Evolutionary conservation across 306 rosid genomes (phyloP), one percentile per base, ranked within the genome.

Genomic region (Rosa rugosa): DNA sequence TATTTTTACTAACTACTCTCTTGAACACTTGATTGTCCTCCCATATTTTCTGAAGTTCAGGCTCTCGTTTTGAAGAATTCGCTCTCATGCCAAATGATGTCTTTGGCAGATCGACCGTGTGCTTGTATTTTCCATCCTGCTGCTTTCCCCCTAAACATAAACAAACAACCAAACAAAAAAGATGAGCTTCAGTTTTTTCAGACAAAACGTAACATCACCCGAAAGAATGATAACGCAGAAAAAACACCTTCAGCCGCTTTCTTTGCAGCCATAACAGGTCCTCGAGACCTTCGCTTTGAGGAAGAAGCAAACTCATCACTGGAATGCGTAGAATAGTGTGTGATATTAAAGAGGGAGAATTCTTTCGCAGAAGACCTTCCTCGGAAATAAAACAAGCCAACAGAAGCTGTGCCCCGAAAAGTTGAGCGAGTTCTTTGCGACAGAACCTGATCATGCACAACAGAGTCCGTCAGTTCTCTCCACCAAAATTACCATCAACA

Each of bases 1-100:
- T 93, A 79, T 91, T 96, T 86, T 83, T 87, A 46, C 87, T 94
- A 63, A 80, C 88, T 56, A 87, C 93, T 84, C 81, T 92, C 66
- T 84, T 85, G 83, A 89, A 96, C 76, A 91, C 98, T 84, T 90
- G 89, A 71, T 90, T 92, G 53, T 96, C 93, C 63, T 91, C 97
- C 98, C 99, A 93, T 72, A 93, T 85, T 87, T 93, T 93, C 86
- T 91, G 98, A 87, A 93, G 88, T 83, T 93, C 99, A 64, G 99
- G 99, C 94, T 93, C 98, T 83, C 90, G 89, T 42, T 74, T 79
- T 5, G 83, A 78, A 69, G 97, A 89, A 81, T 96, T 96, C 11
- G 99, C 98, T 75, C 97, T 90, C 99, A 93, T 90, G 50, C 98
- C 91, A 85, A 93, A 96, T 31, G 91, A 41, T 75, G 99, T 96